A percentile compares a stretch with the other conserved stretches of the same genome.
Conservation (phyloP, 495 filamentous ascomycete species). For the Xylaria telfairii region DNA sequence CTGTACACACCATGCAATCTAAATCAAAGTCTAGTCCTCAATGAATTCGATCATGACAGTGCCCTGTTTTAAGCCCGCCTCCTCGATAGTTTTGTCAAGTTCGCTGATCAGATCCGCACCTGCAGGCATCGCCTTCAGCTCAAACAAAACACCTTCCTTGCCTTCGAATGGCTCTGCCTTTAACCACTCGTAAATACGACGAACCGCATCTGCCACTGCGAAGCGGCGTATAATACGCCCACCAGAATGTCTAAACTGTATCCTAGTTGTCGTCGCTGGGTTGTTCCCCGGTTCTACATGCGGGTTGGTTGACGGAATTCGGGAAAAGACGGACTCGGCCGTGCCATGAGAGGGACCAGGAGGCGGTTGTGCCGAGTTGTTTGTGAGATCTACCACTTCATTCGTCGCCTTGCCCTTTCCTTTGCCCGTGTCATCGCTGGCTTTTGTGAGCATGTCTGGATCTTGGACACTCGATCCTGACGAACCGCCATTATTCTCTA, state of each 20-base stretch:
- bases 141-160: conserved; percentile 79
- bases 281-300: conserved; percentile 78
- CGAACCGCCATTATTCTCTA: conserved; percentile 53
- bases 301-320: conserved; percentile 72
- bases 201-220: conserved; percentile 75
- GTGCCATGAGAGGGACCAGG: conserved; percentile 16
- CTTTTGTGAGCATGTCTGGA: conserved; percentile 83
- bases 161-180: conserved; percentile 81
- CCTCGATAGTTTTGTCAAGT: conserved; percentile 73
- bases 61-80: conserved; percentile 86
- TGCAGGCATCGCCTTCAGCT: conserved; percentile 72
- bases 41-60: conserved; percentile 93
- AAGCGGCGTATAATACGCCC: conserved; percentile 87
- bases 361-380: conserved; percentile 21
- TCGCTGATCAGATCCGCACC: conserved; percentile 80
- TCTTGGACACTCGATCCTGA: conserved; percentile 59
- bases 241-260: conserved; percentile 85
- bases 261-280: conserved; percentile 75
- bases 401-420: conserved; percentile 67
- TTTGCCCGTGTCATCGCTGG: conserved; percentile 59
- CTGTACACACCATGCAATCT: not conserved
- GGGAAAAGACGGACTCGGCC: conserved; percentile 60
- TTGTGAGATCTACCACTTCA: conserved; percentile 31
- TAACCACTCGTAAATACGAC: conserved; percentile 92
- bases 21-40: conserved; percentile 59